Percentiles rank a stretch among this genome's conserved stretches.
Evolutionary conservation across 768 basidiomycete species (phyloP).

Genomic region (Mycena capillaripes): DNA sequence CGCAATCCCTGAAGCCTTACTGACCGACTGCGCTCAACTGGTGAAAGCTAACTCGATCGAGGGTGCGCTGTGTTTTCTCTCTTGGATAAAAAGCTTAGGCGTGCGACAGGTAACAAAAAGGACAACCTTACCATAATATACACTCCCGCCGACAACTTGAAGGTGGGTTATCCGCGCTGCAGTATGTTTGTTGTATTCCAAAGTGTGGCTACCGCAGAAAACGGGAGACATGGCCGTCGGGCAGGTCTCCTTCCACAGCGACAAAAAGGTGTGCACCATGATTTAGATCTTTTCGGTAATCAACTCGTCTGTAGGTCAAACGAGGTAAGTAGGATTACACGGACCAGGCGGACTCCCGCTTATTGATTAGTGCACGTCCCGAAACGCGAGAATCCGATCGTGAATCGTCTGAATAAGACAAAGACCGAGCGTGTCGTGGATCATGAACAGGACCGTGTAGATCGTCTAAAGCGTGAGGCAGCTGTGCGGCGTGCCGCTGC

Average conservation of each 20-base stretch:
- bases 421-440: conserved; percentile 88
- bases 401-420: conserved; percentile 95
- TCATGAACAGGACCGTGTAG: conserved; percentile 90
- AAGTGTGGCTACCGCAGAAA: conserved; percentile 70
- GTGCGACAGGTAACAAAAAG: conserved; percentile 92
- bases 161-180: conserved; percentile 62
- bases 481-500: conserved; percentile 73
- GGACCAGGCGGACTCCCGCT: not conserved
- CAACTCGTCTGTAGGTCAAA: conserved; percentile 70
- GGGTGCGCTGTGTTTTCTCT: conserved; percentile 61
- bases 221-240: conserved; percentile 98
- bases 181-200: not conserved
- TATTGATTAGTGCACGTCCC: conserved; percentile 74
- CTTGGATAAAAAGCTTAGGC: not conserved
- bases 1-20: conserved; percentile 80
- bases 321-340: conserved; percentile 72
- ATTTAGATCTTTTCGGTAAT: not conserved
- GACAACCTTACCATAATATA: conserved; percentile 94
- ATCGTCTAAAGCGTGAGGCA: conserved; percentile 84
- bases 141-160: conserved; percentile 92
- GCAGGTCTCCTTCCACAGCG: conserved; percentile 94
- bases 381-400: conserved; percentile 88
- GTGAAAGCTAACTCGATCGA: conserved; percentile 99
- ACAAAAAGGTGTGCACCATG: conserved; percentile 74
- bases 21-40: conserved; percentile 92